Conservation (phyloP, 331 rosid genomes). For the Pyrus hybrid region DNA sequence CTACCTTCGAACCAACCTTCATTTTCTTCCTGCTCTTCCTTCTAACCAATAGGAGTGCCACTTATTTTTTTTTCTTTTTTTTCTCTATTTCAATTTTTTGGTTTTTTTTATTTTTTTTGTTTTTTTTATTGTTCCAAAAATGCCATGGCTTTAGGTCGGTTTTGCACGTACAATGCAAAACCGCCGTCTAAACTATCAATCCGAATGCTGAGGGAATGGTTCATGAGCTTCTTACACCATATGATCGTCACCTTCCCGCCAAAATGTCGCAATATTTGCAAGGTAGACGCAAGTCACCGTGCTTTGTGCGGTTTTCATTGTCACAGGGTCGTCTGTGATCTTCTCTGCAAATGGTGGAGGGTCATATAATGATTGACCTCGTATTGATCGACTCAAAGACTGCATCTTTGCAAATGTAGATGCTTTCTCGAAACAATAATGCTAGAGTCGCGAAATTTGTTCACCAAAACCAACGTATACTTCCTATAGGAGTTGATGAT, state of each 20-base stretch:
- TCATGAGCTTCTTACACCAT: constrained; percentile 74
- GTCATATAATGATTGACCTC: constrained; percentile 40
- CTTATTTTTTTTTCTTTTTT: too few species aligned
- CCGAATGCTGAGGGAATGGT: constrained; percentile 45
- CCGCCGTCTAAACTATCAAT: constrained; percentile 39
- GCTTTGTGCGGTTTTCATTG: constrained; percentile 58
- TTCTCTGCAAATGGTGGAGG: constrained; percentile 43
- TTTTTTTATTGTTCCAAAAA: constrained; percentile 82
- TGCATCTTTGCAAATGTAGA: constrained; percentile 13
- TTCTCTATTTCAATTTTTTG: too few species aligned
- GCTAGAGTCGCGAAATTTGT: not conserved
- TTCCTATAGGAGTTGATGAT: not conserved
- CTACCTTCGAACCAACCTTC: constrained; percentile 44
- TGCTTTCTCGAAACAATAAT: not conserved
- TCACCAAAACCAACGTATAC: not conserved
- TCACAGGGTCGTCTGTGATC: constrained; percentile 52
- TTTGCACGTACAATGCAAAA: constrained; percentile 39
- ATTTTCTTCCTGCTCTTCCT: constrained; percentile 11
- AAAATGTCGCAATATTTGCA: constrained; percentile 38
- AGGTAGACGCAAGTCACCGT: constrained; percentile 65
- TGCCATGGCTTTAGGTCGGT: constrained; percentile 77
- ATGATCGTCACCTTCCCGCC: constrained; percentile 55
- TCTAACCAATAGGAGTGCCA: not conserved
- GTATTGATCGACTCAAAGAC: constrained; percentile 40
- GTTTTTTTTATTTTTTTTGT: too few species aligned